These are phyloP conservation scores for Monosporozyma servazzii DNA, from an alignment of 805 yeast genomes.

Conservation along the genomic window DNA sequence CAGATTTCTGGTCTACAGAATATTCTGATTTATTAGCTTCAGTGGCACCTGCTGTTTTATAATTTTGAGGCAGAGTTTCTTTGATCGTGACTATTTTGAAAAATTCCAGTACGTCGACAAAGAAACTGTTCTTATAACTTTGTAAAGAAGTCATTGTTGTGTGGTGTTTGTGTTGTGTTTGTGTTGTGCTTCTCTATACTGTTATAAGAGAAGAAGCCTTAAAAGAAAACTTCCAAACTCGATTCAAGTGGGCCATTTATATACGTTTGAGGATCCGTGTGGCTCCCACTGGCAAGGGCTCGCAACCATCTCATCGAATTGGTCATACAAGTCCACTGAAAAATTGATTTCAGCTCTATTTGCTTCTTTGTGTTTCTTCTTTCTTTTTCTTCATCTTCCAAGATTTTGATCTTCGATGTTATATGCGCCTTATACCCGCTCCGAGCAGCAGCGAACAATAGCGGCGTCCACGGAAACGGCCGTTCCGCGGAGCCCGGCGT, in stretches of 20 bases:
- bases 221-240: no score
- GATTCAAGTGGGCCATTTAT: no score
- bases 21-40: not conserved
- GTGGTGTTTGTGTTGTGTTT: not conserved
- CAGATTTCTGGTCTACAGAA: not conserved
- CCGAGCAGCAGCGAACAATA: no score
- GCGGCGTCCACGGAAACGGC: no score
- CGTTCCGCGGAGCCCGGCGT: not conserved
- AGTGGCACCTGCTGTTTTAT: not conserved
- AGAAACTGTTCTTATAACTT: constrained; percentile 17
- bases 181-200: not conserved
- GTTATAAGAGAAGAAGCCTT: not conserved
- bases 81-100: constrained; percentile 10
- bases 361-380: no score
- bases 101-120: constrained; percentile 19
- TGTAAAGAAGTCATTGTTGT: not conserved
- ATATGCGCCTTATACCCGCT: no score
- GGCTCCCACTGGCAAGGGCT: no score
- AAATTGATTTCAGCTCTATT: no score
- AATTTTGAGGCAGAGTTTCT: constrained; percentile 5
- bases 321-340: no score
- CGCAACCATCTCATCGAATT: no score
- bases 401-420: no score
- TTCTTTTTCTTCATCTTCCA: not conserved
- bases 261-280: no score